Percentiles rank a stretch among this genome's conserved stretches.
phyloP scores from a whole-genome alignment of 139 green algal genomes.

The Closterium sp. region DNA sequence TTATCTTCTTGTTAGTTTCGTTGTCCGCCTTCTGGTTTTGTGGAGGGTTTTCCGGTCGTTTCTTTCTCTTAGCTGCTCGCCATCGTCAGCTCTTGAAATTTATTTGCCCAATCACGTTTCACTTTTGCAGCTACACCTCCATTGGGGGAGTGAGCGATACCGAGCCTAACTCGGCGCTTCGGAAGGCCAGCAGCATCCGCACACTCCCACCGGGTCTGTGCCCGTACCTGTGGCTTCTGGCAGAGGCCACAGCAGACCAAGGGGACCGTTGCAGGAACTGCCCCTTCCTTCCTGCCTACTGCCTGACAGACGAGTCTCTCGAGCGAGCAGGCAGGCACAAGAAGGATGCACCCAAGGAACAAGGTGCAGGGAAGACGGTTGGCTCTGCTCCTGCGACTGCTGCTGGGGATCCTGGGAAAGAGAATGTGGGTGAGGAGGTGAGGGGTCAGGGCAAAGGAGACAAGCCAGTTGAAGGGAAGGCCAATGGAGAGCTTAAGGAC shows the following conservation, averaged over 20 bases:
- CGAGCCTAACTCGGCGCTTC: slow-evolving; percentile 34
- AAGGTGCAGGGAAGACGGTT: neutral
- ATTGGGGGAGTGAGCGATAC: slow-evolving; percentile 41
- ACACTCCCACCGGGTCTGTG: neutral
- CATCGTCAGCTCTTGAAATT: neutral
- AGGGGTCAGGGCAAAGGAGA: neutral
- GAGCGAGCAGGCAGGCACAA: neutral
- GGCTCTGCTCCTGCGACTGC: neutral
- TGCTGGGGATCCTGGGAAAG: neutral
- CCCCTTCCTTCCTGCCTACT: neutral
- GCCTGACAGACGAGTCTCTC: neutral
- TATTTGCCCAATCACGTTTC: neutral
- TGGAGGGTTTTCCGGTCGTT: too few species aligned
- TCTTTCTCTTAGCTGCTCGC: too few species aligned
- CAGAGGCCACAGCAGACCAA: neutral
- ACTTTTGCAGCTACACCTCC: slow-evolving; percentile 29
- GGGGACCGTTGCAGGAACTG: neutral
- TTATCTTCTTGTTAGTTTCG: too few species aligned
- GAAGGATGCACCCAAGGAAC: neutral
- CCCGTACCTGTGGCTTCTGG: neutral
- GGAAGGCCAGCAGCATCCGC: neutral
- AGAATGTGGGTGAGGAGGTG: neutral
- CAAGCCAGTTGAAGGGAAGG: neutral
- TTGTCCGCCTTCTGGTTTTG: too few species aligned
- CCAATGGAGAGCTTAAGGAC: neutral